Percentiles rank a stretch among this genome's conserved stretches.
Conservation (phyloP, 108 stramenopile genomes). For the Nannochloropsis oceanica region DNA sequence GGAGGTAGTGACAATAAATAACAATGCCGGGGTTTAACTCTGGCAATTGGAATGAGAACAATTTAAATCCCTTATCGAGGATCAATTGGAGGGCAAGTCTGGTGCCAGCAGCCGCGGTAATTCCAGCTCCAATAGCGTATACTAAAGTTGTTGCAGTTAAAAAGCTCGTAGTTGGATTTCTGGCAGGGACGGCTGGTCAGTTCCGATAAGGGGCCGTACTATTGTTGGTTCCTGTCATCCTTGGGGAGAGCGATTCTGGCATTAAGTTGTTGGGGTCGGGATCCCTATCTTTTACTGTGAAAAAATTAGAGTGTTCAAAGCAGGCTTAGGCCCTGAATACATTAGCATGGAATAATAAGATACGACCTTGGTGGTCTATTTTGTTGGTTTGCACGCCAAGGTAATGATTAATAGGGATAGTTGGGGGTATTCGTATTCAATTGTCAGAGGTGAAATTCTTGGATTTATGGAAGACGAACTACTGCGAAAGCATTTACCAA, state of each 20-base stretch:
- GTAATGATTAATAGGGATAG: constrained; percentile 96
- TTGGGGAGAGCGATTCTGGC: constrained; percentile 67
- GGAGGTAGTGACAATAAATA: constrained; percentile 95
- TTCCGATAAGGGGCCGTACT: neutral
- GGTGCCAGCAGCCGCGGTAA: constrained; percentile 66
- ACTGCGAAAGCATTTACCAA: constrained; percentile 96
- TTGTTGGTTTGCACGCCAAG: constrained; percentile 90
- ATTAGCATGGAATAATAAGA: constrained; percentile 91
- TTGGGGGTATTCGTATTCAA: constrained; percentile 95
- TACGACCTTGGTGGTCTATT: constrained; percentile 84
- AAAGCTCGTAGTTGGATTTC: constrained; percentile 41
- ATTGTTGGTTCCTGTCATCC: constrained; percentile 35
- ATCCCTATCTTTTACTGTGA: constrained; percentile 87
- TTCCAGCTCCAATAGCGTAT: constrained; percentile 67
- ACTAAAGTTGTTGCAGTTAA: constrained; percentile 46
- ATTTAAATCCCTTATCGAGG: constrained; percentile 88
- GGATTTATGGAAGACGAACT: constrained; percentile 96
- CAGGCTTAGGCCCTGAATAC: constrained; percentile 90
- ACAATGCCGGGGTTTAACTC: constrained; percentile 84
- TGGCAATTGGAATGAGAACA: constrained; percentile 92
- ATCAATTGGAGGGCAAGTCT: constrained; percentile 96
- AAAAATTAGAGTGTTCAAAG: constrained; percentile 98
- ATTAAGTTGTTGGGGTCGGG: constrained; percentile 74
- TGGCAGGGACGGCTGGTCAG: neutral
- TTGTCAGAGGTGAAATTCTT: constrained; percentile 97